Evolutionary conservation across 768 basidiomycete species (phyloP), one percentile per base, ranked within the genome.

Genomic region (Ramaria rubella): DNA sequence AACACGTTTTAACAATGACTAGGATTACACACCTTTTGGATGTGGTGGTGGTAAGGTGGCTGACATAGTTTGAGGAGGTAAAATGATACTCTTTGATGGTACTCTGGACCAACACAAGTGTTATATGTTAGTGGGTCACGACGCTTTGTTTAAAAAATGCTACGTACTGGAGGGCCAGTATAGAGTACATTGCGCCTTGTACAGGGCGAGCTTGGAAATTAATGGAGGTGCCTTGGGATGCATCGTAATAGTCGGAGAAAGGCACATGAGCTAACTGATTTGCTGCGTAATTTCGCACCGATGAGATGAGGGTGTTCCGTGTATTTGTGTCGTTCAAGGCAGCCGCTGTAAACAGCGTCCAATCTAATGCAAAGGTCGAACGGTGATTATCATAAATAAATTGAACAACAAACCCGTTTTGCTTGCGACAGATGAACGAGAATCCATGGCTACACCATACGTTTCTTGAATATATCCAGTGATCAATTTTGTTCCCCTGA

Each of bases 341-440:
- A 5, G 72, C 77, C n/a, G 80, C 77, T 0, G 78, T 80, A 73
- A 76, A 83, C 4, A 82, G 75, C 49, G 80, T 68, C 83, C 82
- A 83, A 60, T 82, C 82, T 76, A 19, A 27, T n/a, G 59, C n/a
- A 45, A 12, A 7, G n/a, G 6, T 24, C 24, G 15, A 30, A 11
- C 23, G 46, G 23, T 9, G 23, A 4, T 11, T 11, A 3, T 27
- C 24, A 26, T 48, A 4, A 24, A 17, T 17, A 4, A 42, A 42
- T 7, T 19, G 7, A 27, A 24, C 46, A 17, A 48, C 46, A 17
- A 48, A 48, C 46, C 46, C 17, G 46, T 48, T n/a, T 48, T 48
- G 46, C 46, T 48, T 26, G 46, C 46, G 8, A 2, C 27, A 15
- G 23, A 2, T 24, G 46, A 48, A 30, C 46, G 46, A 26, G 46